These are phyloP conservation scores for Boletus huronensis DNA, from an alignment of 768 basidiomycete genomes.

Conservation along the genomic window DNA sequence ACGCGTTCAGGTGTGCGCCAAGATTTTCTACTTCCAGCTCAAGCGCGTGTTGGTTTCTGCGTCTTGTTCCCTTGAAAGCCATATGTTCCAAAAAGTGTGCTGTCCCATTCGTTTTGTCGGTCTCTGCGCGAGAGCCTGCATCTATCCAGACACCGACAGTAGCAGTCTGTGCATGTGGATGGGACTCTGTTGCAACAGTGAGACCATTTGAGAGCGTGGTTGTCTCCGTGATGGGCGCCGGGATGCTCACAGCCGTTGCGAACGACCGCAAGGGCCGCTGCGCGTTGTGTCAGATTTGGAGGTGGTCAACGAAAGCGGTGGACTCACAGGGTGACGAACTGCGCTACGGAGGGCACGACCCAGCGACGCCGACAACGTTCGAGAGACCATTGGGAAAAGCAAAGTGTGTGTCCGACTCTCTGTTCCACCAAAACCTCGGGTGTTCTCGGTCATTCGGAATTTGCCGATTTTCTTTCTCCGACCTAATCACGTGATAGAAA, in stretches of 20 bases:
- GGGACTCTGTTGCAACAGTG: slow-evolving; percentile 90
- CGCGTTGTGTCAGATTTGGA: not conserved
- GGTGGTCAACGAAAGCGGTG: too few species aligned
- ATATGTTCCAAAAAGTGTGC: slow-evolving; percentile 99
- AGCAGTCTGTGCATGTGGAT: slow-evolving; percentile 89
- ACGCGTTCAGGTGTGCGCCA: slow-evolving; percentile 95
- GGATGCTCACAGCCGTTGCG: slow-evolving; percentile 65
- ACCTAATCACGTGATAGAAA: slow-evolving; percentile 4
- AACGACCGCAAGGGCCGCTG: slow-evolving; percentile 63
- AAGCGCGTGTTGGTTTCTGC: slow-evolving; percentile 82
- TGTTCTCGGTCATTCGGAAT: slow-evolving; percentile 31
- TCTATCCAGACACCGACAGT: slow-evolving; percentile 99
- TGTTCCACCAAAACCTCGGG: slow-evolving; percentile 23
- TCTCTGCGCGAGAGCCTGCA: slow-evolving; percentile 96
- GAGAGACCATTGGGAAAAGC: slow-evolving; percentile 42
- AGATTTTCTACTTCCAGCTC: slow-evolving; percentile 98
- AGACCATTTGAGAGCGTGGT: slow-evolving; percentile 93
- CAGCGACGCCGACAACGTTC: slow-evolving; percentile 43
- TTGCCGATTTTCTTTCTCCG: slow-evolving; percentile 27
- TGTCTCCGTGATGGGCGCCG: slow-evolving; percentile 80
- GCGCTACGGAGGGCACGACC: slow-evolving; percentile 39
- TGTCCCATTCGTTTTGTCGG: slow-evolving; percentile 89
- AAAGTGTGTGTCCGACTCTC: slow-evolving; percentile 2
- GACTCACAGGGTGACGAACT: slow-evolving; percentile 37
- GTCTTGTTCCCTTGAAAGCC: slow-evolving; percentile 95